phyloP scores from a whole-genome alignment of 139 green algal species.

The Ettlia oleoabundans region DNA sequence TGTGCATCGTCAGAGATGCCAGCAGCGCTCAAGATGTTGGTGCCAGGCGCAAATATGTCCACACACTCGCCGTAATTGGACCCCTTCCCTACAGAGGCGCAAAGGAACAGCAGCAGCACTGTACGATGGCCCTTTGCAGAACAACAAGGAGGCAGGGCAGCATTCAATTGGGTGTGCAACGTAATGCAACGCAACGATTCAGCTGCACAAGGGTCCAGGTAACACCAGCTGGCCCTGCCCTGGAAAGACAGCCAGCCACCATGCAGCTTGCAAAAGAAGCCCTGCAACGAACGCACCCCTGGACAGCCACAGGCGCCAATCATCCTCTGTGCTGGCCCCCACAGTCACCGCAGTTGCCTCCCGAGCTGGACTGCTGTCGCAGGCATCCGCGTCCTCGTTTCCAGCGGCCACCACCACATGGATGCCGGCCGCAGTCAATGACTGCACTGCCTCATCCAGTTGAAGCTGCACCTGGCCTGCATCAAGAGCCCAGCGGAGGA shows the following conservation, averaged over 20 bases:
- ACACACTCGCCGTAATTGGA: conserved; percentile 62
- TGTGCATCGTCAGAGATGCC: conserved; percentile 32
- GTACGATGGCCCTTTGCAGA: too few species aligned
- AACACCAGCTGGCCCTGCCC: too few species aligned
- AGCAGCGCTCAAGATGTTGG: conserved; percentile 41
- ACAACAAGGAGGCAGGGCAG: too few species aligned
- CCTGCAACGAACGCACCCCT: neutral
- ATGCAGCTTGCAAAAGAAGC: too few species aligned
- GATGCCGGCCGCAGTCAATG: conserved; percentile 52
- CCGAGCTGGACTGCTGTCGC: conserved; percentile 41
- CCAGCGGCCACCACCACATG: conserved; percentile 67
- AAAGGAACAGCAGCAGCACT: neutral
- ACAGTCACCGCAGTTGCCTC: conserved; percentile 43
- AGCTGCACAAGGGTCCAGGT: too few species aligned
- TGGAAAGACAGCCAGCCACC: too few species aligned
- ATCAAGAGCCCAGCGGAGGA: neutral
- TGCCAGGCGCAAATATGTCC: conserved; percentile 55
- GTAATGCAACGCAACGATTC: too few species aligned
- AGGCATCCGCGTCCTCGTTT: conserved; percentile 51
- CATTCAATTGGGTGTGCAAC: too few species aligned
- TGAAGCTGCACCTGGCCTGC: conserved; percentile 52
- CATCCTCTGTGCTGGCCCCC: conserved; percentile 29
- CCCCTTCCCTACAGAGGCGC: conserved; percentile 13
- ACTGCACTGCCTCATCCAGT: conserved; percentile 62
- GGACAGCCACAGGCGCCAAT: conserved; percentile 43